Evolutionary conservation across 805 yeast genomes (phyloP).

Genomic region (Kodamaea kaohsiungensis): DNA sequence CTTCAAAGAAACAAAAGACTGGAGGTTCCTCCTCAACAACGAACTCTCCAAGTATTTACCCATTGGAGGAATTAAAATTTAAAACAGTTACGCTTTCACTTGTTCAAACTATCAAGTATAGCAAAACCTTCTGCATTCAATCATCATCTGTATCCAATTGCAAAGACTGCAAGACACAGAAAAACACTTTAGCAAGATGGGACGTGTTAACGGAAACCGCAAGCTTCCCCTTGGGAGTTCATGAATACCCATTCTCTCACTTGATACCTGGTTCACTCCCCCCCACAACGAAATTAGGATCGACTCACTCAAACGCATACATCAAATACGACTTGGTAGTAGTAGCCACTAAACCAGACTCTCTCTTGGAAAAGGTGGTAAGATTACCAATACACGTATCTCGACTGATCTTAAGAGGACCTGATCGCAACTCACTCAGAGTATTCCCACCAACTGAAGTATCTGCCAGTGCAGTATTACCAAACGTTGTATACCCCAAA

Average conservation of each 20-base stretch:
- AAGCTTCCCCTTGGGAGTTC: constrained; percentile 64
- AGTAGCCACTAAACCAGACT: constrained; percentile 31
- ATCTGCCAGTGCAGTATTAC: constrained; percentile 82
- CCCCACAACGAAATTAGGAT: constrained; percentile 70
- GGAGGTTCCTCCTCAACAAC: background rate
- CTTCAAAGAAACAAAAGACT: constrained; percentile 1
- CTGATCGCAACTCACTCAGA: constrained; percentile 82
- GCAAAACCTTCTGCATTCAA: constrained; percentile 65
- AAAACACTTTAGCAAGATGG: constrained; percentile 81
- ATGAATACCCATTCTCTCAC: constrained; percentile 91
- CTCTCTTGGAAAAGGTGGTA: constrained; percentile 28
- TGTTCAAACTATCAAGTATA: constrained; percentile 68
- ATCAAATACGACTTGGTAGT: constrained; percentile 82
- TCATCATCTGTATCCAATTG: constrained; percentile 53
- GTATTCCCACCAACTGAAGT: constrained; percentile 96
- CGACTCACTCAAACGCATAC: constrained; percentile 44
- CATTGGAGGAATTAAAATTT: constrained; percentile 45
- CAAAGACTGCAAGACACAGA: constrained; percentile 53
- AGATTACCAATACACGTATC: constrained; percentile 69
- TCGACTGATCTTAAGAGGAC: constrained; percentile 77
- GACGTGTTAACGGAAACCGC: constrained; percentile 66
- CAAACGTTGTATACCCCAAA: constrained; percentile 86
- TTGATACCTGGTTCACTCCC: constrained; percentile 87
- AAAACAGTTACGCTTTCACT: constrained; percentile 62
- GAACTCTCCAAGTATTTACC: background rate